Base-by-base conservation (phyloP, 2,329 filamentous ascomycete genomes). In the Gremmenia infestans region DNA sequence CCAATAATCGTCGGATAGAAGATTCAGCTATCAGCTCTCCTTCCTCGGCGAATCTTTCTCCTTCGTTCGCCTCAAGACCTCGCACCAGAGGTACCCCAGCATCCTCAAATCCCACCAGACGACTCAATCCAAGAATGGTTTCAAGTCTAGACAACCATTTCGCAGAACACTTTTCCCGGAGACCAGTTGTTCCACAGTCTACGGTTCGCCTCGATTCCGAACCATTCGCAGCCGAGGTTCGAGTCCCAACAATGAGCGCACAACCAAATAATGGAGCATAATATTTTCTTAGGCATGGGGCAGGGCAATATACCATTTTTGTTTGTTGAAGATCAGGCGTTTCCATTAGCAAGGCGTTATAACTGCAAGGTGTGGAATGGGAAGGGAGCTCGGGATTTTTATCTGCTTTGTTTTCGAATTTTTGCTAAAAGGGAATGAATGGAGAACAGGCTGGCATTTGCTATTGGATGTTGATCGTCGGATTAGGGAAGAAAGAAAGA, bases 261-360 rank as follows among this genome's bases (percentile, higher is more conserved):
- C 42, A 51, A 40, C 52, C 22, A 52, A 35, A 47, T 14, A 48
- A 48, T 14, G 50, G 36, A 32, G 36, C 50, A 12, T 54, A n/a
- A 50, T 42, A 35, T 15, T 42, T 40, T n/a, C 25, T 17, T 42
- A 11, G 14, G n/a, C 36, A 49, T 32, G 23, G 43, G 56, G 54
- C 59, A 57, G 57, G 54, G 55, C 59, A 54, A 59, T 56, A 56
- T 55, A 57, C 49, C 47, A 49, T 50, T 60, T 37, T 37, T 50
- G 35, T 42, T 53, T 57, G 23, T 45, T 51, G 35, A 54, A 32
- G 52, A 49, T 40, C 28, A 15, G 52, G 54, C 43, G 45, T 52
- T 43, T 22, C 46, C 43, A 48, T 60, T 60, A 60, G 59, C 59
- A 59, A 52, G 59, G 59, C 54, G 59, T 61, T 61, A 36, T 36